These are phyloP conservation scores for Sarocladium strictum DNA, from an alignment of 2,329 filamentous ascomycete species.

Conservation along the genomic window DNA sequence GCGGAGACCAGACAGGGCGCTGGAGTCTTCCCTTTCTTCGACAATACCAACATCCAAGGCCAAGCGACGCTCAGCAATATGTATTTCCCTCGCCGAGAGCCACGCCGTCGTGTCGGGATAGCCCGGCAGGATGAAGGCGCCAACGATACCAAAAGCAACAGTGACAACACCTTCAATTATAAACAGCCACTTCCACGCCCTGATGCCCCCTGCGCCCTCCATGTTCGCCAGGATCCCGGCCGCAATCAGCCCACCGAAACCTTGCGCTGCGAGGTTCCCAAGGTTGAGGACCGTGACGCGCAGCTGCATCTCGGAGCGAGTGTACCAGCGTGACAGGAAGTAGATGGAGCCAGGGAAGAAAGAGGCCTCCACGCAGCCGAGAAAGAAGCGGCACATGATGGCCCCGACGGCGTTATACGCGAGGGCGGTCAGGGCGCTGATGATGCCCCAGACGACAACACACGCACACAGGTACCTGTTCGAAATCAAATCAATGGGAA, in stretches of 20 bases:
- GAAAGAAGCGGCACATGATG: conserved; percentile 34
- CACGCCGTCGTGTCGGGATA: conserved; percentile 48
- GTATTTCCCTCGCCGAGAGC: conserved; percentile 50
- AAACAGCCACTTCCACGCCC: conserved; percentile 40
- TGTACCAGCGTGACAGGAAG: conserved; percentile 34
- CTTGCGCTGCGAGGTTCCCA: conserved; percentile 23
- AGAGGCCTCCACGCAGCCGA: conserved; percentile 50
- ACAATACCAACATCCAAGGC: conserved; percentile 52
- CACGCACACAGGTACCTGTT: conserved; percentile 14
- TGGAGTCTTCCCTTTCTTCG: conserved; percentile 46
- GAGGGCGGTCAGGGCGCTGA: conserved; percentile 30
- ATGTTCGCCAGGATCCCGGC: conserved; percentile 22
- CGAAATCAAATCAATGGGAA: not conserved
- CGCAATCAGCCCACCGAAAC: conserved; percentile 27
- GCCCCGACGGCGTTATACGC: conserved; percentile 37
- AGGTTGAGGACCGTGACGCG: conserved; percentile 27
- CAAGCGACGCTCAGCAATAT: conserved; percentile 49
- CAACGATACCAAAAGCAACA: conserved; percentile 27
- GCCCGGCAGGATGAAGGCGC: conserved; percentile 39
- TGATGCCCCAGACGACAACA: conserved; percentile 17
- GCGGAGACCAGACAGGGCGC: conserved; percentile 45
- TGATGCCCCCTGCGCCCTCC: conserved; percentile 15
- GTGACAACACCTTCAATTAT: conserved; percentile 38
- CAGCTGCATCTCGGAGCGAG: conserved; percentile 26
- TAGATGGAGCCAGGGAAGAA: conserved; percentile 42